Base-by-base conservation (phyloP, 2,329 filamentous ascomycete genomes). In the Fusarium succisae region DNA sequence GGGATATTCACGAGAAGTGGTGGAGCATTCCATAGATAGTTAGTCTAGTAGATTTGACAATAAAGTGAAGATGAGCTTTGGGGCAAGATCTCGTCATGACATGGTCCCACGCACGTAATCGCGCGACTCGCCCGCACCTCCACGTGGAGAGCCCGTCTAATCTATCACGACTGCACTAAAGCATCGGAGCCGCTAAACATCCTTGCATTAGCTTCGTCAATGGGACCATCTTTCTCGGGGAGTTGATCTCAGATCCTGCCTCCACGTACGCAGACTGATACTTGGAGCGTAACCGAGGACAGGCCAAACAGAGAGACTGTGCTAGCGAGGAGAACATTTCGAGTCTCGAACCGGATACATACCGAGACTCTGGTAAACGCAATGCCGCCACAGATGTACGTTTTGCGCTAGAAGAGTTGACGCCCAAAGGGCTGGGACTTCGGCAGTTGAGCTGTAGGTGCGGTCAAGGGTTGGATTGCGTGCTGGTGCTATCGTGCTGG, bases 1-100 rank as follows among this genome's bases (percentile, higher is more conserved):
- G 86, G 72, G 86, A 89, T 50, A 79, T 92, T 58, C 89, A 94
- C 79, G 92, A 94, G 84, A 86, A 86, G 24, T 94, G 92, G 92
- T 93, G 88, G 86, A 85, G 86, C 32, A 72, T 82, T 41, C 82
- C 83, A 24, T 84, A 68, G 56, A 7, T 0, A 26, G 8, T 30
- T 37, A 39, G 30, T 28, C n/a, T 24, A 32, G 38, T 39, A 32
- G 7, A 10, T 26, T 30, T 8, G n/a, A 51, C 12, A 60, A 26
- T 41, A 35, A 20, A 38, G n/a, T 26, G 43, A 50, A 62, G 41
- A 66, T 28, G 35, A 55, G 51, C 53, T 35, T 39, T 57, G 45
- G 22, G 26, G 26, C n/a, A 6, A 47, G 44, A 39, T 30, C 44
- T 72, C 57, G 69, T 51, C 63, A 73, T 57, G 24, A 61, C 61